Base-by-base conservation (phyloP, 2,329 filamentous ascomycete species). In the Cladorrhinum sp. region DNA sequence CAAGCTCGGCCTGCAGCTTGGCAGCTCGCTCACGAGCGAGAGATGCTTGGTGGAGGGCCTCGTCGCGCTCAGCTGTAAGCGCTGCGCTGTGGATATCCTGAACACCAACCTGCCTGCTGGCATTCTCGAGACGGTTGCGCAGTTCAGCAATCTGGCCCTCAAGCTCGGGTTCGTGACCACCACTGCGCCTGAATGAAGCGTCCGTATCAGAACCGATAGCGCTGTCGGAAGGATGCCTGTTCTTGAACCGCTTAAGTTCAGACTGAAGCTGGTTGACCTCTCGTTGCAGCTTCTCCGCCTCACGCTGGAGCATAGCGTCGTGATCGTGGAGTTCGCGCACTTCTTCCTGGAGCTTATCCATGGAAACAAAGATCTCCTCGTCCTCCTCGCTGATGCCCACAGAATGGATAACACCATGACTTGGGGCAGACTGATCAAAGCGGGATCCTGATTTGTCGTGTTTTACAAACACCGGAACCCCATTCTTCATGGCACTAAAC, bases 31-130 rank as follows among this genome's bases (percentile, higher is more conserved):
- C 78, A 45, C 83, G 86, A 3, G 85, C 85, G 55, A 85, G 79
- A 25, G 83, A 82, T 5, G 87, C 78, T 67, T 87, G 86, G 55
- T 80, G 80, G 53, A 88, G 78, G 38, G 88, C 82, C 51, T 85
- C 84, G 65, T 90, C 87, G 27, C 86, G 82, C 72, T 91, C 88
- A 27, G 83, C 79, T 2, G 80, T 79, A 48, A 89, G 74, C 2
- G 85, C 82, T 63, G 87, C 83, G 61, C 83, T 85, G 63, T 86
- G 82, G 56, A 86, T 85, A 55, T 89, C 85, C 36, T 81, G 79
- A n/a, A 85, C 78, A 62, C 81, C 84, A 23, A 83, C 76, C 68
- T 87, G 87, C 50, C 83, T 83, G 58, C 86, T 85, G 38, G 83
- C 79, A 64, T 86, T 80, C 61, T 88, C 85, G 1, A 90, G 75